Evolutionary conservation across 306 rosid species (phyloP).

Genomic region (Prosopis cineraria): DNA sequence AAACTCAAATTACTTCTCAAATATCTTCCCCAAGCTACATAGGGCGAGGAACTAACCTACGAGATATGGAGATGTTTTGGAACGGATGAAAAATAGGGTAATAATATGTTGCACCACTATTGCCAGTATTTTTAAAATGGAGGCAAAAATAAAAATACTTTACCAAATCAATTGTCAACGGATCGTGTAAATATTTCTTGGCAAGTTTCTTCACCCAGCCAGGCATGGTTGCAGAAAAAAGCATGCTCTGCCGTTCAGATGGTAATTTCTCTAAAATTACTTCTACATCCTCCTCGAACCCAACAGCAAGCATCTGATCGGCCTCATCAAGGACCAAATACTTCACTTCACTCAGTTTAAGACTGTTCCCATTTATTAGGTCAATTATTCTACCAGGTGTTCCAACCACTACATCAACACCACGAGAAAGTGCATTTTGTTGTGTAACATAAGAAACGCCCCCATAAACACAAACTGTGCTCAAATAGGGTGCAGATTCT

Average conservation of each 20-base stretch:
- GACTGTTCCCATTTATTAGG: constrained; percentile 83
- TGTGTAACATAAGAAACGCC: constrained; percentile 88
- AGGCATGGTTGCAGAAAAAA: constrained; percentile 98
- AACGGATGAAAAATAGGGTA: not conserved
- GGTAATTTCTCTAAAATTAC: constrained; percentile 78
- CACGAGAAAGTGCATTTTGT: constrained; percentile 88
- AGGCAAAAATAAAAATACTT: constrained; percentile 10
- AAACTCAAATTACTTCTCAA: not conserved
- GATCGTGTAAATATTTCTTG: constrained; percentile 79
- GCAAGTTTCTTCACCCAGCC: constrained; percentile 90
- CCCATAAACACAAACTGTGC: constrained; percentile 90
- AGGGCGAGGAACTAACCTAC: not conserved
- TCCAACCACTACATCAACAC: constrained; percentile 98
- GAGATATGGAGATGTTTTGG: not conserved
- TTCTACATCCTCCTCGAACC: constrained; percentile 99
- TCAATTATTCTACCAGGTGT: constrained; percentile 97
- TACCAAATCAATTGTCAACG: constrained; percentile 98
- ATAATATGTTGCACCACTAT: not conserved
- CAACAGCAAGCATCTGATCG: constrained; percentile 99
- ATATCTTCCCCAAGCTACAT: not conserved
- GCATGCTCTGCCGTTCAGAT: constrained; percentile 85
- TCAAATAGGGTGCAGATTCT: constrained; percentile 92
- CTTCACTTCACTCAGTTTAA: constrained; percentile 77
- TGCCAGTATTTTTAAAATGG: not conserved
- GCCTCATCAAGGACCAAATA: constrained; percentile 97